These are phyloP conservation scores for Coemansia biformis DNA, from an alignment of 192 early-diverging fungal species.

Conservation along the genomic window DNA sequence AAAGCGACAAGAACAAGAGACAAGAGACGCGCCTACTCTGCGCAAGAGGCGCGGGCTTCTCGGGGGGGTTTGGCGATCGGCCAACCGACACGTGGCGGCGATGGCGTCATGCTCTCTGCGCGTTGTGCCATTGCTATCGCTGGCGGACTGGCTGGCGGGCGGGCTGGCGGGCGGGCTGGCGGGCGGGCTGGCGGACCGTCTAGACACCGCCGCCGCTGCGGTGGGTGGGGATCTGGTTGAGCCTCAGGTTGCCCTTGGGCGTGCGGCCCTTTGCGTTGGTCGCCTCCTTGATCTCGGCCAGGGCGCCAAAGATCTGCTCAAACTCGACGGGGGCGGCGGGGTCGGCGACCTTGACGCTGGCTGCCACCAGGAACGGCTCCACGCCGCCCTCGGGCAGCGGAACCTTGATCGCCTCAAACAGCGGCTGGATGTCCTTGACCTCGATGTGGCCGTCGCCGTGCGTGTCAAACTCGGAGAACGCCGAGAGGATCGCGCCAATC, in stretches of 20 bases:
- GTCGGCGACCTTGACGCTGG: constrained; percentile 10
- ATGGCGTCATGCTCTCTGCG: too few relatives aligned
- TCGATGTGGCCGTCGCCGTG: constrained; percentile 44
- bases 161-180: too few relatives aligned
- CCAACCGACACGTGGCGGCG: too few relatives aligned
- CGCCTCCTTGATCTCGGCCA: constrained; percentile 47
- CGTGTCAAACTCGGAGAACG: constrained; percentile 47
- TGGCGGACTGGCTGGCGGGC: too few relatives aligned
- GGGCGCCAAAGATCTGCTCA: constrained; percentile 50
- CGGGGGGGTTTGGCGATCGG: too few relatives aligned
- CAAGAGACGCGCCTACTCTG: too few relatives aligned
- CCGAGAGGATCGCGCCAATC: constrained; percentile 45
- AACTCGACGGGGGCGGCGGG: constrained; percentile 35
- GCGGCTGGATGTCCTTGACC: constrained; percentile 32
- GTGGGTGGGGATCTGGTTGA: constrained; percentile 50
- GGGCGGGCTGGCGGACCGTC: too few relatives aligned
- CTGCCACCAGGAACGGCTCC: constrained; percentile 12
- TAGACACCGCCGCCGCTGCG: constrained; percentile 53
- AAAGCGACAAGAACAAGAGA: neutral
- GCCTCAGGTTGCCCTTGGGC: constrained; percentile 21
- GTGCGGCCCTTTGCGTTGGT: constrained; percentile 27
- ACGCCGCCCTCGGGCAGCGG: constrained; percentile 17
- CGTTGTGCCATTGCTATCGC: too few relatives aligned
- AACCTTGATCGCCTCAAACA: constrained; percentile 38
- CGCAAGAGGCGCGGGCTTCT: too few relatives aligned